Evolutionary conservation across 331 rosid genomes (phyloP).

Genomic region (Stylosanthes scabra): DNA sequence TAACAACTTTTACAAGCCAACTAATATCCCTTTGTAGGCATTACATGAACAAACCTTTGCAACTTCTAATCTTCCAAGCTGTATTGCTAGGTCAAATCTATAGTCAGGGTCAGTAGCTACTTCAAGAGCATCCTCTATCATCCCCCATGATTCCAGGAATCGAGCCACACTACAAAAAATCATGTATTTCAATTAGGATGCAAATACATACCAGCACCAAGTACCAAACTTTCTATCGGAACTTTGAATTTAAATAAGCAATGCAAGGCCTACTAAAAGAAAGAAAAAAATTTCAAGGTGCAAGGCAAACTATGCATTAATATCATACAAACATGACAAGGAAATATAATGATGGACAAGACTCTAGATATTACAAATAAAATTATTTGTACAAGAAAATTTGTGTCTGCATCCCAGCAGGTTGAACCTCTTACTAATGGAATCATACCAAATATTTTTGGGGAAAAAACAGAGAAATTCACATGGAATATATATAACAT

Average conservation of each 20-base stretch:
- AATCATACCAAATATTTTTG: constrained; percentile 21
- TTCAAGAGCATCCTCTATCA: constrained; percentile 96
- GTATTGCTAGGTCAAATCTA: constrained; percentile 95
- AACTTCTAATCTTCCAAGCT: constrained; percentile 93
- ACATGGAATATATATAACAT: constrained; percentile 15
- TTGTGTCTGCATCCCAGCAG: constrained; percentile 10
- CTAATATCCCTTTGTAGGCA: constrained; percentile 25
- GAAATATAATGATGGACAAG: constrained; percentile 14
- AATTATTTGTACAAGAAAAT: not conserved
- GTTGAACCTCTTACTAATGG: constrained; percentile 18
- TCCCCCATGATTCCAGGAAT: constrained; percentile 96
- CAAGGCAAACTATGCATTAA: constrained; percentile 13
- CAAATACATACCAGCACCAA: constrained; percentile 16
- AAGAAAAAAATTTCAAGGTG: constrained; percentile 22
- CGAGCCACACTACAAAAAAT: constrained; percentile 79
- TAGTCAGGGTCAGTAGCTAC: constrained; percentile 94
- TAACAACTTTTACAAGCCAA: constrained; percentile 16
- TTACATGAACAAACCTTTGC: constrained; percentile 75
- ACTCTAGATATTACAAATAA: constrained; percentile 16
- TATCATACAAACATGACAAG: constrained; percentile 34
- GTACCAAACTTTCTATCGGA: constrained; percentile 15
- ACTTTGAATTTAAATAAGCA: constrained; percentile 16
- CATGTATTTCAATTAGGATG: constrained; percentile 36
- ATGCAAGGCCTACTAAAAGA: constrained; percentile 12
- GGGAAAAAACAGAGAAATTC: constrained; percentile 6